phyloP scores from a whole-genome alignment of 169 alveolate genomes.

The Cytauxzoon felis region DNA sequence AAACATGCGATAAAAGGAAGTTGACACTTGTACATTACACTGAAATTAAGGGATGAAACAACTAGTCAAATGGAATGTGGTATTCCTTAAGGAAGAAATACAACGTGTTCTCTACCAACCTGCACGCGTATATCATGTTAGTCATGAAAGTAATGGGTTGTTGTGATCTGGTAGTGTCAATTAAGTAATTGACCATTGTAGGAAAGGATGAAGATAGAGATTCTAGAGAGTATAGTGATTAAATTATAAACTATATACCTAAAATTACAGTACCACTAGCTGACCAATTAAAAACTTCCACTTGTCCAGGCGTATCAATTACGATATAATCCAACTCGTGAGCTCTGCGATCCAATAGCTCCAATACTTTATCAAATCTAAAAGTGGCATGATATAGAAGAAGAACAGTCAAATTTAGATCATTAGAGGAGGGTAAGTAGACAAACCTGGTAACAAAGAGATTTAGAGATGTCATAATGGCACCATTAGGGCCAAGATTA shows the following conservation, averaged over 20 bases:
- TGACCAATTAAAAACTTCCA: slow-evolving; percentile 97
- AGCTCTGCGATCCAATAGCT: slow-evolving; percentile 80
- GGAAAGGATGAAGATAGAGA: slow-evolving; percentile 91
- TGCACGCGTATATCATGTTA: slow-evolving; percentile 96
- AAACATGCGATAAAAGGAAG: slow-evolving; percentile 90
- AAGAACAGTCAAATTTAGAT: neutral
- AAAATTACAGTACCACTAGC: slow-evolving; percentile 95
- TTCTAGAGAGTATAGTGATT: slow-evolving; percentile 59
- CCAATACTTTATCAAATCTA: slow-evolving; percentile 89
- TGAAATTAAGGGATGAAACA: slow-evolving; percentile 21
- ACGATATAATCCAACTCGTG: slow-evolving; percentile 86
- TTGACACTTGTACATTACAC: slow-evolving; percentile 91
- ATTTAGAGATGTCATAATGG: slow-evolving; percentile 95
- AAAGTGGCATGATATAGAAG: neutral
- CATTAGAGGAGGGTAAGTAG: neutral
- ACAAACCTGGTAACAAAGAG: slow-evolving; percentile 88
- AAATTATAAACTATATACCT: slow-evolving; percentile 6
- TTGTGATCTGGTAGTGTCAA: slow-evolving; percentile 92
- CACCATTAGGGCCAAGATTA: slow-evolving; percentile 98
- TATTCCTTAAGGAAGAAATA: neutral
- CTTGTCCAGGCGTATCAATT: slow-evolving; percentile 98
- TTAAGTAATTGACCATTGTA: slow-evolving; percentile 85
- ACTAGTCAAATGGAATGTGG: neutral
- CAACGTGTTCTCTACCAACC: slow-evolving; percentile 29
- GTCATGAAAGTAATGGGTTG: slow-evolving; percentile 96